Percentiles rank a stretch among this genome's conserved stretches.
Conservation (phyloP, 345 rosid species). For the Melaleuca quinquenervia region DNA sequence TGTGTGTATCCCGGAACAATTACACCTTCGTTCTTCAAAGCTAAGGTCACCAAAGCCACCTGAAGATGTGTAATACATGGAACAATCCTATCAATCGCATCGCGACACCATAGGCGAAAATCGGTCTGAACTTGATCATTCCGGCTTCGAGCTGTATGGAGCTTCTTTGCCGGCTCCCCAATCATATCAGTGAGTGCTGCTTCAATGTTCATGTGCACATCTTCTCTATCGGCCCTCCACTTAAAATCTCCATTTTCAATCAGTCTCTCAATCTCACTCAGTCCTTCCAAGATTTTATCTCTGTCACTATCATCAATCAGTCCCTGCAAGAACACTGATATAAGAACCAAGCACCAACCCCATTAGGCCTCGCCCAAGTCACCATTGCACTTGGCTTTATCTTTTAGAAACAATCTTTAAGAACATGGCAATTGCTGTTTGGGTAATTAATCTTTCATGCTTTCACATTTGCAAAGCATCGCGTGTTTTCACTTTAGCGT, state of each 20-base stretch:
- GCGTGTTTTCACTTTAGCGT: neutral
- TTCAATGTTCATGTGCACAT: constrained; percentile 97
- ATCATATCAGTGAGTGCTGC: constrained; percentile 86
- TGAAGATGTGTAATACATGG: constrained; percentile 41
- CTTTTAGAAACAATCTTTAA: neutral
- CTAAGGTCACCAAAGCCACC: constrained; percentile 58
- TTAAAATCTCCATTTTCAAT: constrained; percentile 58
- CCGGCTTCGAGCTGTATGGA: constrained; percentile 87
- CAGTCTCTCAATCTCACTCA: constrained; percentile 54
- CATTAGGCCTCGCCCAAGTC: neutral
- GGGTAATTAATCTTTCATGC: neutral
- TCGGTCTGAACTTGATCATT: constrained; percentile 91
- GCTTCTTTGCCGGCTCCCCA: constrained; percentile 98
- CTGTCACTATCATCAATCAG: constrained; percentile 49
- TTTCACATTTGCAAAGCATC: neutral
- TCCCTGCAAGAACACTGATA: constrained; percentile 27
- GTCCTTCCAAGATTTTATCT: constrained; percentile 67
- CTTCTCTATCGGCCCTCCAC: constrained; percentile 94
- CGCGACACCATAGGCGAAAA: constrained; percentile 89
- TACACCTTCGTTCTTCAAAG: constrained; percentile 51
- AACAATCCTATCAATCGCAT: constrained; percentile 62
- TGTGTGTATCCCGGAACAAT: constrained; percentile 95
- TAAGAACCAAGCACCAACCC: neutral
- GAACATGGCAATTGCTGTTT: neutral
- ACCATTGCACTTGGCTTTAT: neutral